Percentiles rank a stretch among this genome's conserved stretches.
These are phyloP conservation scores for Exophiala lecanii-corni DNA, from an alignment of 2,329 filamentous ascomycete species.

Conservation along the genomic window DNA sequence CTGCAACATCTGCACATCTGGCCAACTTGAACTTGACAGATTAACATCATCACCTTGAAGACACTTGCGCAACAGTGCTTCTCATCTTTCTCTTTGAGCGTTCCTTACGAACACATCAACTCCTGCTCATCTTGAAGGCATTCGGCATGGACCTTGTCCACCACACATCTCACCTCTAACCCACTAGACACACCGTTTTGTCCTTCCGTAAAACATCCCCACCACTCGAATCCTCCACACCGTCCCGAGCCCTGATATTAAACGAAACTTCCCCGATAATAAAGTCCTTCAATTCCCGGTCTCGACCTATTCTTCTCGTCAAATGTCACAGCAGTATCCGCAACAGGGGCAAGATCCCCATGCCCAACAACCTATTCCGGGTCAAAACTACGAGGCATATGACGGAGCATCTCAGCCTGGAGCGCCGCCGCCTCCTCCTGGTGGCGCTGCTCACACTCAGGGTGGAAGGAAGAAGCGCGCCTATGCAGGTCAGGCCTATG, in stretches of 20 bases:
- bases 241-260: too few relatives aligned
- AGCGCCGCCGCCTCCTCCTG: slow-evolving; percentile 31
- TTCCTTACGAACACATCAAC: neutral
- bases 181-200: neutral
- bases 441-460: slow-evolving; percentile 21
- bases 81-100: neutral
- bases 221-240: neutral
- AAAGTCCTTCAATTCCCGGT: too few relatives aligned
- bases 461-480: slow-evolving; percentile 73
- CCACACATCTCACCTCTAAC: neutral
- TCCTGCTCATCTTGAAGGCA: neutral
- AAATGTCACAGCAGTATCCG: slow-evolving; percentile 39
- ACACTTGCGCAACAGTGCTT: neutral
- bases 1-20: neutral
- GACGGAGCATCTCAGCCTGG: slow-evolving; percentile 34
- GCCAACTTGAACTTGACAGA: neutral
- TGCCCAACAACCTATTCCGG: slow-evolving; percentile 36
- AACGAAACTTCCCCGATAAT: too few relatives aligned
- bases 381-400: slow-evolving; percentile 36
- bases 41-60: neutral
- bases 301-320: too few relatives aligned
- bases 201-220: neutral
- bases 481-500: slow-evolving; percentile 92
- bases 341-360: slow-evolving; percentile 42
- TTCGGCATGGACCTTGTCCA: neutral